A percentile compares a stretch with the other conserved stretches of the same genome.
phyloP scores from a whole-genome alignment of 2,329 filamentous ascomycete genomes.

The Chrysosporium keratinophilum region DNA sequence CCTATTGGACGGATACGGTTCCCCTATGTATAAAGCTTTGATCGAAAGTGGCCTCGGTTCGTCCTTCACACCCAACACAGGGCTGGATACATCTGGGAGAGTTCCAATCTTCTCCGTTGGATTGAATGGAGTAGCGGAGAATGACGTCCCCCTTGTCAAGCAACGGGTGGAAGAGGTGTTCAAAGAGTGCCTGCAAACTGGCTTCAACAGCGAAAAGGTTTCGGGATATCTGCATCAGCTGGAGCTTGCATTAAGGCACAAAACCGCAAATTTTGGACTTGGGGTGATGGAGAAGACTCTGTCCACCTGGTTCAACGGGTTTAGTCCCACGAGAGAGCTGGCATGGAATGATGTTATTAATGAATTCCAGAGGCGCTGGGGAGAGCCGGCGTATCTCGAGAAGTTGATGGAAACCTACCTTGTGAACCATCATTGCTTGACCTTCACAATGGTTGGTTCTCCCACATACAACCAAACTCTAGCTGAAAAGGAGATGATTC shows the following conservation, averaged over 20 bases:
- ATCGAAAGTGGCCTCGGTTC: conserved; percentile 84
- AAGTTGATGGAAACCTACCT: conserved; percentile 79
- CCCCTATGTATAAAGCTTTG: conserved; percentile 77
- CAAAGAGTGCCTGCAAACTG: conserved; percentile 56
- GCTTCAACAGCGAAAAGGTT: conserved; percentile 83
- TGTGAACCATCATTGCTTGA: conserved; percentile 73
- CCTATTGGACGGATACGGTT: conserved; percentile 88
- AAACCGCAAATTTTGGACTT: conserved; percentile 91
- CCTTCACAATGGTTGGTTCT: conserved; percentile 89
- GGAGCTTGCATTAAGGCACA: conserved; percentile 88
- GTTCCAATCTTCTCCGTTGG: conserved; percentile 81
- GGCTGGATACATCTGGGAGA: conserved; percentile 70
- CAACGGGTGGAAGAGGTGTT: conserved; percentile 63
- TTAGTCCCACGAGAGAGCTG: conserved; percentile 81
- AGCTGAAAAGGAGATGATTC: conserved; percentile 62
- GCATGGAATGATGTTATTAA: conserved; percentile 84
- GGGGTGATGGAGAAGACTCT: conserved; percentile 79
- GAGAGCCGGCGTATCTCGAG: conserved; percentile 71
- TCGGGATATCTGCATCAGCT: conserved; percentile 89
- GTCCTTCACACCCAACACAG: conserved; percentile 90
- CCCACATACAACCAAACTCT: conserved; percentile 63
- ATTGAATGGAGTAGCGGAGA: conserved; percentile 75
- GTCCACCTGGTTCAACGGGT: conserved; percentile 89
- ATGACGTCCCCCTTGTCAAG: conserved; percentile 67
- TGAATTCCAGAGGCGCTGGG: conserved; percentile 67